Evolutionary conservation across 1,284 basidiomycete species (phyloP).

Genomic region (Inonotus hispidus): DNA sequence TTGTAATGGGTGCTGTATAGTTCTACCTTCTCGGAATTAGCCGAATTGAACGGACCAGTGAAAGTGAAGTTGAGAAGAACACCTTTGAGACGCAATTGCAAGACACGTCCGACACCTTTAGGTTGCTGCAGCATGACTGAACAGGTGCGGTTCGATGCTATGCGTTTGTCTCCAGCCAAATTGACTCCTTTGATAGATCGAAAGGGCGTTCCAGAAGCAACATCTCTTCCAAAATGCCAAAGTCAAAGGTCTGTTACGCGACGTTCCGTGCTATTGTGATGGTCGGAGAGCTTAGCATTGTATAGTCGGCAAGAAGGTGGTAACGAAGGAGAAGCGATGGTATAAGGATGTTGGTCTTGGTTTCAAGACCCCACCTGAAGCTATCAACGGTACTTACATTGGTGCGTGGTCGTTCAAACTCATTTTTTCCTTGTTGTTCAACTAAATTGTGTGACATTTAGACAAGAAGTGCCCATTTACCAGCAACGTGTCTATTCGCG

Average conservation of each 20-base stretch:
- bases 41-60: background rate
- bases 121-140: conserved; percentile 48
- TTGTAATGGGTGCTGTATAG: conserved; percentile 38
- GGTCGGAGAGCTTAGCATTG: conserved; percentile 13
- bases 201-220: conserved; percentile 97
- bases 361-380: conserved; percentile 95
- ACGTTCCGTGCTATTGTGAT: background rate
- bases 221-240: conserved; percentile 98
- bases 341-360: conserved; percentile 98
- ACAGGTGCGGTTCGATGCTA: conserved; percentile 40
- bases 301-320: conserved; percentile 81
- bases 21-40: conserved; percentile 26
- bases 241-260: conserved; percentile 68
- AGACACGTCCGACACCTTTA: conserved; percentile 19
- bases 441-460: conserved; percentile 27
- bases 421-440: background rate
- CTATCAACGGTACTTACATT: conserved; percentile 96
- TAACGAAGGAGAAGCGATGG: conserved; percentile 96
- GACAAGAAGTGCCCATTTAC: conserved; percentile 99
- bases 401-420: conserved; percentile 45
- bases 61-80: background rate
- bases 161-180: conserved; percentile 11
- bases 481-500: conserved; percentile 94
- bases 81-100: conserved; percentile 16
- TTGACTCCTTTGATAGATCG: conserved; percentile 49